Base-by-base conservation (phyloP, 78 protist species). In the Emiliania huxleyi region DNA sequence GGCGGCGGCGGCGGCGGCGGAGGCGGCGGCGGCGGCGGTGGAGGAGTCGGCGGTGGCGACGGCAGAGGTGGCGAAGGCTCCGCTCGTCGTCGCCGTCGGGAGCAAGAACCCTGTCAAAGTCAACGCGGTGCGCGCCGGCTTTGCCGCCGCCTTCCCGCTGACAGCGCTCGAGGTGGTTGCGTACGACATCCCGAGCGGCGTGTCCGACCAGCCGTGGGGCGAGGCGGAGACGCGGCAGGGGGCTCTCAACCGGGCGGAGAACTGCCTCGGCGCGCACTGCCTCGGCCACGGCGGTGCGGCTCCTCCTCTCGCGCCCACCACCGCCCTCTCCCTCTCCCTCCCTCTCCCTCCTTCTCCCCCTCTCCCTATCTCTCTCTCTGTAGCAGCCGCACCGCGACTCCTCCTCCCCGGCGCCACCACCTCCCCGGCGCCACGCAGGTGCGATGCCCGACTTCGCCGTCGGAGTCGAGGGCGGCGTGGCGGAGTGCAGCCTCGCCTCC, bases 121-220 rank as follows among this genome's bases (percentile, higher is more conserved):
- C 15, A 40, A n/a, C n/a, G 77, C 91, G n/a, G 91, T 26, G 33
- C 25, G 38, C 0, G 46, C 22, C 6, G 75, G 38, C 48, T 55
- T 62, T 15, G 56, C 83, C 11, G 37, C 43, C 33, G 22, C 37
- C 45, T 88, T 88, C 29, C 49, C 56, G 29, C 21, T 0, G 2
- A 2, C 37, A 0, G 8, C 48, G 25, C 44, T 35, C 91, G 23
- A 15, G 35, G 43, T 87, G 77, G 0, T 2, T 46, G 37, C 33
- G 77, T 55, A 22, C 77, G 43, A n/a, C 49, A 81, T 42, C 52
- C 91, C 75, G 18, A 26, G 43, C n/a, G 91, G 91, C 56, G 91
- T 88, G 48, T 37, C 56, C 19, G 91, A 52, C 83, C 91, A 88
- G 79, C 91, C 91, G 52, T 33, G 69, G 81, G 91, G 81, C 48